These are phyloP conservation scores for Macrophomina phaseolina DNA, from an alignment of 2,329 filamentous ascomycete genomes.

Conservation along the genomic window DNA sequence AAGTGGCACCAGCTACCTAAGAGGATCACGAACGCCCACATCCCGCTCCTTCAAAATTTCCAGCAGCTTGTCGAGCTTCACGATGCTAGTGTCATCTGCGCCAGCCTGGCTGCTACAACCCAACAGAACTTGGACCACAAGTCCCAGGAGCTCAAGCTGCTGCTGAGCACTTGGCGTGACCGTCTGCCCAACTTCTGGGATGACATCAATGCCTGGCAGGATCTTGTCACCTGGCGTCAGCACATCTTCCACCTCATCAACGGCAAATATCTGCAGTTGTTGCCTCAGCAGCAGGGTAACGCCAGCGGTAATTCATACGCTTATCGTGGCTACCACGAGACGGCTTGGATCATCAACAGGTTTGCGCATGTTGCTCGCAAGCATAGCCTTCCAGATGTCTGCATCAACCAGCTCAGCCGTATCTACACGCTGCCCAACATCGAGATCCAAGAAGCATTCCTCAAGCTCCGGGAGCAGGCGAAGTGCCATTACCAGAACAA, in stretches of 20 bases:
- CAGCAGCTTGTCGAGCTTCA: constrained; percentile 97
- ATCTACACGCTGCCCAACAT: constrained; percentile 99
- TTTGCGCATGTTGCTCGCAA: constrained; percentile 98
- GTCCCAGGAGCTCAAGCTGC: constrained; percentile 91
- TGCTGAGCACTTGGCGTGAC: constrained; percentile 94
- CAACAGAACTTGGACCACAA: constrained; percentile 88
- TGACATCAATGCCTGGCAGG: constrained; percentile 99
- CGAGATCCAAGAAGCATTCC: constrained; percentile 97
- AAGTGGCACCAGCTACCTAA: constrained; percentile 99
- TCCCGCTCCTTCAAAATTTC: constrained; percentile 95
- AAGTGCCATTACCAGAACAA: constrained; percentile 98
- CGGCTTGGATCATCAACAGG: constrained; percentile 99
- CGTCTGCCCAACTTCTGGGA: constrained; percentile 97
- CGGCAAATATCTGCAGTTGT: constrained; percentile 82
- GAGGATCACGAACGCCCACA: constrained; percentile 91
- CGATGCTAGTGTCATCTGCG: constrained; percentile 95
- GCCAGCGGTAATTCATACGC: constrained; percentile 91
- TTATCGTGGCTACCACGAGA: constrained; percentile 97
- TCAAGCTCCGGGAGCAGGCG: constrained; percentile 97
- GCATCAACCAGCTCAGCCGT: constrained; percentile 93
- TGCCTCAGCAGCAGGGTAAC: constrained; percentile 80
- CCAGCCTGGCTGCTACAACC: constrained; percentile 84
- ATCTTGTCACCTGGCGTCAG: constrained; percentile 98
- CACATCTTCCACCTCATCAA: constrained; percentile 99
- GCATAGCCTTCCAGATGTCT: constrained; percentile 94